Evolutionary conservation across 352 stramenopile species (phyloP), one percentile per base, ranked within the genome.

Genomic region (Saprolegnia diclina): DNA sequence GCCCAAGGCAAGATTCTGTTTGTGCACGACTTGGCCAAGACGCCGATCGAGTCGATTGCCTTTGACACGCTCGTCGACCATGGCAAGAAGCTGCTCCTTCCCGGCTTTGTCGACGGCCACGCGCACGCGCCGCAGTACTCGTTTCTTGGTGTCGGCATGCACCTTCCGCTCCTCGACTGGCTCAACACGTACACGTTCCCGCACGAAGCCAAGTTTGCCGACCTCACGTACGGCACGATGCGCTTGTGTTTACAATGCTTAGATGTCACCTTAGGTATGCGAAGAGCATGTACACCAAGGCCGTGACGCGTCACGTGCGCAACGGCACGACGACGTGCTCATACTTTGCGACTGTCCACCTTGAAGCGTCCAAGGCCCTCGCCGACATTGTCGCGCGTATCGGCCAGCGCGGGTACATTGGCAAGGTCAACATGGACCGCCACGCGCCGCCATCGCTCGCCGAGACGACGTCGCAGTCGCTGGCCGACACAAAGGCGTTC

Each of bases 391-490:
- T 95, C 50, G 68, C 87, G 21, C 71, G 83, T n/a, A 65, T 81
- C 6, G 93, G 93, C 1, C 93, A 98, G 74, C 83, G 95, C 21
- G 94, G 85, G 0, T 92, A 90, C 75, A 77, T 98, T 10, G 94
- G 93, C 44, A 98, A 98, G 73, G 94, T 98, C 71, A 97, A 93
- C 73, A 98, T 98, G 95, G 95, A 98, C 77, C 88, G 91, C 57
- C 97, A 98, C 72, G 79, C 73, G 40, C 85, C 89, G 24, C 74
- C 82, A 4, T 77, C 82, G 37, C 87, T 98, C 66, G 74, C 79
- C 13, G 94, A 98, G 68, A 82, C 90, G 38, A 98, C 90, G 11
- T 72, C 91, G 22, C 68, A 80, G 56, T 96, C 87, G 22, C 80
- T 97, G 46, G 45, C 79, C 37, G 81, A 97, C 70, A 97, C 91